Evolutionary conservation across 208 protist species (phyloP).

Genomic region (Trypanosoma theileri): DNA sequence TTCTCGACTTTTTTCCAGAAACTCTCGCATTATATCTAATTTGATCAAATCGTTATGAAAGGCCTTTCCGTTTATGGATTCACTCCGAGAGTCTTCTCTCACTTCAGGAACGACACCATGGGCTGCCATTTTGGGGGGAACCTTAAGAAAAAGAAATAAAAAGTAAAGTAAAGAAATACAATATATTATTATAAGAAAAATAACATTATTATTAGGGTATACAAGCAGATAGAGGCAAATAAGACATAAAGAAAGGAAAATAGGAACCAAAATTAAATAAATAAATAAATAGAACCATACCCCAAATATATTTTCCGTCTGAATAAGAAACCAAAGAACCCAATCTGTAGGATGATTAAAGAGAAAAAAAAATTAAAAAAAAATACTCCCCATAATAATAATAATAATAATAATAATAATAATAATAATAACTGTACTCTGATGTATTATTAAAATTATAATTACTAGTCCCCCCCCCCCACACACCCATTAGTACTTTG

Average conservation of each 20-base stretch:
- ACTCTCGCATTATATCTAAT: constrained; percentile 1
- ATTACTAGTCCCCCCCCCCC: too few relatives aligned
- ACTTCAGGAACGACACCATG: background rate
- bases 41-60: background rate
- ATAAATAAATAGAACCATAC: too few relatives aligned
- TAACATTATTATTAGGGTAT: too few relatives aligned
- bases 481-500: too few relatives aligned
- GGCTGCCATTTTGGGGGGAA: too few relatives aligned
- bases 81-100: background rate
- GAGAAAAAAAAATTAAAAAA: constrained; percentile 6
- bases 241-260: too few relatives aligned
- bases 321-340: background rate
- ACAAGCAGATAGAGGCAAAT: too few relatives aligned
- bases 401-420: background rate
- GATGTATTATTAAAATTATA: background rate
- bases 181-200: too few relatives aligned
- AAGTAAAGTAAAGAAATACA: too few relatives aligned
- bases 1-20: constrained; percentile 18
- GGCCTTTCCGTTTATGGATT: too few relatives aligned
- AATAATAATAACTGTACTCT: background rate
- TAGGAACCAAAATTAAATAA: too few relatives aligned
- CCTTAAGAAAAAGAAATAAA: too few relatives aligned
- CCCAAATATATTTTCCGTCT: background rate
- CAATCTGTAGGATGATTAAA: constrained; percentile 2
- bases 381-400: background rate